Conservation (phyloP, 2,329 filamentous ascomycete genomes). For the Ascochyta rabiei region DNA sequence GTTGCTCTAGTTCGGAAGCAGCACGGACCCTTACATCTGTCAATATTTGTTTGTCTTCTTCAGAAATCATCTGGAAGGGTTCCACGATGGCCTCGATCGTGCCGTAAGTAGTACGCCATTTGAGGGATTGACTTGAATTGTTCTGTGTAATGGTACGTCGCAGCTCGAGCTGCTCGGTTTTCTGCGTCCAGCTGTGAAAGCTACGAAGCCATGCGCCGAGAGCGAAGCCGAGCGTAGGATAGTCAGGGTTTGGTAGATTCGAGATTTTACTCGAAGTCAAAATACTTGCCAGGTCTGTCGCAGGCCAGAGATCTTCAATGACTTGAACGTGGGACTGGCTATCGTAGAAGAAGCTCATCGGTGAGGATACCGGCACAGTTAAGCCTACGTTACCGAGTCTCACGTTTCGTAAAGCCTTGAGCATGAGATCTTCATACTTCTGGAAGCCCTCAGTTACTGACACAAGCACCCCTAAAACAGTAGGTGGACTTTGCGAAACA, state of each 20-base stretch:
- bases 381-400: not conserved
- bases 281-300: not conserved
- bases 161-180: not conserved
- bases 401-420: not conserved
- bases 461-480: too few species aligned
- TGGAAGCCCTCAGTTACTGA: not conserved
- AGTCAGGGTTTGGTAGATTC: not conserved
- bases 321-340: not conserved
- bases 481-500: not conserved
- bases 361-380: not conserved
- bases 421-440: not conserved
- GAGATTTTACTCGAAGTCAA: not conserved
- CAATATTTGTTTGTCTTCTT: not conserved
- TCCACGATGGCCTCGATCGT: not conserved
- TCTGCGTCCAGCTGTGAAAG: not conserved
- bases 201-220: not conserved
- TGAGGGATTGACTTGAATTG: not conserved
- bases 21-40: not conserved
- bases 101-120: not conserved
- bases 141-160: not conserved
- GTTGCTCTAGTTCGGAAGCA: not conserved
- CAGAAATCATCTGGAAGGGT: not conserved
- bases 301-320: slow-evolving; percentile 1
- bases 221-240: not conserved
- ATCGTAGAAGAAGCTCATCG: not conserved